A percentile compares a stretch with the other conserved stretches of the same genome.
Conservation (phyloP, 192 early-diverging fungal species). For the Mortierella claussenii region DNA sequence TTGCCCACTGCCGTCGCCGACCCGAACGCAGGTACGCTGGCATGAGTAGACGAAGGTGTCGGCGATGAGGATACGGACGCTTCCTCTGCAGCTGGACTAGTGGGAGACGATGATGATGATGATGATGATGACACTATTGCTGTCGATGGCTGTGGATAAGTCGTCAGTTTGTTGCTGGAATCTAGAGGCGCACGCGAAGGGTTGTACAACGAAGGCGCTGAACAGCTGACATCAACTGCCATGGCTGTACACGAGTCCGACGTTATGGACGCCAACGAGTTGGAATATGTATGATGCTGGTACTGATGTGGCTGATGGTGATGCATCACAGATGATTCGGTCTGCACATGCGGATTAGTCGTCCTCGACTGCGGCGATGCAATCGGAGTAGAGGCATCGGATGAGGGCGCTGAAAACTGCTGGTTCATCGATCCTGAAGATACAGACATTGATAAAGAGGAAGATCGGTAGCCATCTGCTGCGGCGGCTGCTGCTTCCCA, state of each 20-base stretch:
- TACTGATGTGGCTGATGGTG: no score
- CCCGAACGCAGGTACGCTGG: constrained; percentile 9
- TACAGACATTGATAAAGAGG: neutral
- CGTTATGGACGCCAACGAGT: constrained; percentile 17
- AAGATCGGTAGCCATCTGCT: neutral
- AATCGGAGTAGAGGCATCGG: constrained; percentile 14
- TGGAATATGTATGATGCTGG: constrained; percentile 13
- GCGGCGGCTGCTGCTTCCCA: neutral
- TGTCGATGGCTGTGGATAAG: no score
- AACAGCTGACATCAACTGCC: neutral
- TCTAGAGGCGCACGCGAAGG: no score
- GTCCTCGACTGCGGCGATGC: constrained; percentile 16
- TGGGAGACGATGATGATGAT: neutral
- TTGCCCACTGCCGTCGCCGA: constrained; percentile 7
- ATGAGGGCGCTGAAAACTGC: constrained; percentile 3
- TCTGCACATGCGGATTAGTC: neutral
- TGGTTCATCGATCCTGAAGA: neutral
- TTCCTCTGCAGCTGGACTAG: neutral
- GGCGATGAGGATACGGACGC: neutral
- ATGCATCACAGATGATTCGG: no score
- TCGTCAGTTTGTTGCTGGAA: no score
- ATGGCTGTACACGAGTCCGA: neutral
- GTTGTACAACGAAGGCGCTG: no score
- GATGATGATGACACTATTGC: neutral
- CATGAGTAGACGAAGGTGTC: constrained; percentile 8